Evolutionary conservation across 495 filamentous ascomycete genomes (phyloP), one percentile per base, ranked within the genome.

Genomic region (Neurospora africana): DNA sequence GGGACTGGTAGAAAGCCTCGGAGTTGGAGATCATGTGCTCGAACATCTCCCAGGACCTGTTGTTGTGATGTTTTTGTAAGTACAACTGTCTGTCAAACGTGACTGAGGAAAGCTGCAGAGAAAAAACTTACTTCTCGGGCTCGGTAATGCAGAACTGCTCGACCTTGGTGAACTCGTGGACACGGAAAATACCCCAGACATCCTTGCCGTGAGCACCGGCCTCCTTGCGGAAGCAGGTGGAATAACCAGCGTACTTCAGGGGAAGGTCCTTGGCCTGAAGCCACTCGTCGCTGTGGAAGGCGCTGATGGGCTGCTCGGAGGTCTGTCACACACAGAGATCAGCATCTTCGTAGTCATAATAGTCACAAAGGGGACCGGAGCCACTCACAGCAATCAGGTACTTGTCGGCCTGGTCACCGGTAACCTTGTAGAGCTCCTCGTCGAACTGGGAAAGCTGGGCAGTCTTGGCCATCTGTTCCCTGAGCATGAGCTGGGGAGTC

Each of bases 101-200:
- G 9, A 43, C 19, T 9, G 41, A 1, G 41, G 7, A 43, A 43
- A 17, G 2, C 7, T 43, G 19, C 3, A 8, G 41, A n/a, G 7
- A 9, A 9, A 3, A n/a, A 9, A 43, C 41, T 9, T 43, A 43
- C 75, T 96, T 91, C 79, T 98, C 96, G 0, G 95, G 96, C 76
- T 97, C 93, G 21, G 93, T 94, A 75, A 98, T 86, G 74, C 97
- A 87, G 75, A 98, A 98, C 84, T 98, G 95, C 79, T 98, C 94
- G 68, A 97, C 87, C 89, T 99, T 99, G 82, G 98, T 95, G 78
- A 99, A 99, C 78, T 99, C 95, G 82, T 99, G 95, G 47, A 98
- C 94, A 76, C 95, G 90, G 86, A 98, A 99, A 74, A 98, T 93
- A 70, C 95, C 95, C 95, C 95, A 99, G 6, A 96, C 95, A 78